Evolutionary conservation across 441 rosid species (phyloP), one percentile per base, ranked within the genome.

Genomic region (Pelargonium citronellum): DNA sequence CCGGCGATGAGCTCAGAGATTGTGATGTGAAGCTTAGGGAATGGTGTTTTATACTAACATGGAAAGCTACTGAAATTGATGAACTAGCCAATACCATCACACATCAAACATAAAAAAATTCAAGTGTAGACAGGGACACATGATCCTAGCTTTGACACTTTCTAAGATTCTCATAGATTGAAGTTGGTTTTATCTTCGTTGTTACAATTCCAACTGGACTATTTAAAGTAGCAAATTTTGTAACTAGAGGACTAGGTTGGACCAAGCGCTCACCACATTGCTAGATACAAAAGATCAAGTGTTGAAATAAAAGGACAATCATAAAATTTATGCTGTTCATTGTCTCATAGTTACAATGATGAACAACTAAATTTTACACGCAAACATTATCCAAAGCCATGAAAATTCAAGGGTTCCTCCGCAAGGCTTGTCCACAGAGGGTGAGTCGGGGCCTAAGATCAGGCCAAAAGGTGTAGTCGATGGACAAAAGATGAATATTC

Each of bases 351-450:
- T 0, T 30, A 30, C 4, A 30, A 30, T 30, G 37, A 30, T 30
- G 5, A 30, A 30, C 37, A 30, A 3, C 37, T 30, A 30, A 30
- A 30, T 3, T 30, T 30, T 30, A 4, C 37, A 69, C 0, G 13
- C 64, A 58, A 69, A 69, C 57, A 60, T 69, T 39, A 46, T 47
- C 9, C 67, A 70, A 70, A 63, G 73, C 68, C 67, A 34, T 9
- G 9, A 64, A 64, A 63, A 65, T 24, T 47, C 62, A 68, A 68
- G 63, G 44, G 62, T 30, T 53, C 64, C 63, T 55, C 51, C 5
- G 41, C 69, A 71, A 49, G 15, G 37, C 30, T 24, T 24, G 30
- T 24, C 30, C 30, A 24, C 30, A 2, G 30, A 24, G 3, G 30
- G 3, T 1, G 3, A 1, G 30, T 24, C 30, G 2, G 2, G 30